Evolutionary conservation across 192 early-diverging fungal genomes (phyloP), one percentile per base, ranked within the genome.

Genomic region (Oehlia diaphana): DNA sequence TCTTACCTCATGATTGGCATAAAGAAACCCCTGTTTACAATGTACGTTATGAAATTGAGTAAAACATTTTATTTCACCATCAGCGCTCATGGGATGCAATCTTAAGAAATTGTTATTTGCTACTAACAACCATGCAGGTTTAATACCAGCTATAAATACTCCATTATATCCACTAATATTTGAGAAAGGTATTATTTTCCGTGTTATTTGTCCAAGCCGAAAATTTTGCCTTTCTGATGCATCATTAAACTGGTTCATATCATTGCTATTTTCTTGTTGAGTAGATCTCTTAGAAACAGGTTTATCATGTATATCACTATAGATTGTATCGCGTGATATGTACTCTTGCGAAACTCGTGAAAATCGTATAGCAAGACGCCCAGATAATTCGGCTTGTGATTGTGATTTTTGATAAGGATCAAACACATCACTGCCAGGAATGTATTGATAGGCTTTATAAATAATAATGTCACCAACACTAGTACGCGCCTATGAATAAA

Each of bases 11-110:
- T 83, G 81, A 80, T 93, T 94, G 19, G 92, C 49, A 44, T 92
- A 93, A 39, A 92, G 84, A 78, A 96, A 96, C 10, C 95, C 95
- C 75, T 91, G 79, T n/a, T 85, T 85, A 31, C 90, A 89, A 80
- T 94, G 92, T n/a, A 93, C 84, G 78, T 94, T 94, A 78, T 96
- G 88, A 79, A 96, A 91, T 42, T 88, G 87, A 9, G 92, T 87
- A 81, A 96, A 96, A n/a, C 85, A 86, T 63, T 77, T 82, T 12
- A 96, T 85, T 21, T 78, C 85, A 21, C 91, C 91, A 71, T 95
- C 93, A 2, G 89, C 86, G 35, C 86, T 82, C 86, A 93, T 91
- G 4, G 95, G 94, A 83, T 94, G 93, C 0, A 93, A 89, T 28
- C 94, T 80, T 12, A 93, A 77, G 37, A 86, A 79, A 42, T 90